A percentile compares a stretch with the other conserved stretches of the same genome.
Conservation (phyloP, 768 basidiomycete species). For the Amanita fuliginea region DNA sequence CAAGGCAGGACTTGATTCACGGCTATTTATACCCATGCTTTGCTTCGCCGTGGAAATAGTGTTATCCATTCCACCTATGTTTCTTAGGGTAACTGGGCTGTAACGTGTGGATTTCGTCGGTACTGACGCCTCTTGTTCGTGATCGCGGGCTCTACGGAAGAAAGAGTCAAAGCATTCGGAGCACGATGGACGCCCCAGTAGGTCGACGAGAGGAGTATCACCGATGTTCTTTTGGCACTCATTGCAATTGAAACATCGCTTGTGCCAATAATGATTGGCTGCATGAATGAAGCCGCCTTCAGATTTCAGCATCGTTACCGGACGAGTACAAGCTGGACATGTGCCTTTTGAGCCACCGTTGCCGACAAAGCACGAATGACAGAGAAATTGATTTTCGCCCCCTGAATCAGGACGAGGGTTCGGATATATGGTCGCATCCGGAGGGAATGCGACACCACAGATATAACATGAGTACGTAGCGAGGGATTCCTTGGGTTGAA, state of each 20-base stretch:
- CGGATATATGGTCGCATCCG: slow-evolving; percentile 82
- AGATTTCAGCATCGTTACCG: slow-evolving; percentile 63
- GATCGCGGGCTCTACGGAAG: slow-evolving; percentile 42
- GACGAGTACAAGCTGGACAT: slow-evolving; percentile 55
- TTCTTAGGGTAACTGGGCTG: slow-evolving; percentile 20
- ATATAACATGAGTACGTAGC: slow-evolving; percentile 55
- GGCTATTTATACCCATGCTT: slow-evolving; percentile 19
- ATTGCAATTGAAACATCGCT: slow-evolving; percentile 66
- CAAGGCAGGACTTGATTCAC: slow-evolving; percentile 49
- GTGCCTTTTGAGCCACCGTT: slow-evolving; percentile 73
- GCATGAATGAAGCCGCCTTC: slow-evolving; percentile 75
- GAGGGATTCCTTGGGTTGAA: slow-evolving; percentile 72
- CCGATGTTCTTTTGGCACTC: slow-evolving; percentile 68
- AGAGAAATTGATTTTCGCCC: slow-evolving; percentile 47
- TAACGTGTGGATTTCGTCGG: slow-evolving; percentile 20
- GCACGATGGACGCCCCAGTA: slow-evolving; percentile 75
- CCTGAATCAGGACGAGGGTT: slow-evolving; percentile 33
- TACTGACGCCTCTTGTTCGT: slow-evolving; percentile 22
- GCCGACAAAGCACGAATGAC: slow-evolving; percentile 57
- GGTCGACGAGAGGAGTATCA: slow-evolving; percentile 67
- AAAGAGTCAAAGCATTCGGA: slow-evolving; percentile 73
- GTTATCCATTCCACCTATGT: slow-evolving; percentile 32
- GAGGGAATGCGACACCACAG: slow-evolving; percentile 56
- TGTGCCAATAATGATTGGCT: slow-evolving; percentile 68
- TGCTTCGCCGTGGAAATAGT: slow-evolving; percentile 17